Evolutionary conservation across 2,329 filamentous ascomycete species (phyloP).

Genomic region (Colletotrichum sp.): DNA sequence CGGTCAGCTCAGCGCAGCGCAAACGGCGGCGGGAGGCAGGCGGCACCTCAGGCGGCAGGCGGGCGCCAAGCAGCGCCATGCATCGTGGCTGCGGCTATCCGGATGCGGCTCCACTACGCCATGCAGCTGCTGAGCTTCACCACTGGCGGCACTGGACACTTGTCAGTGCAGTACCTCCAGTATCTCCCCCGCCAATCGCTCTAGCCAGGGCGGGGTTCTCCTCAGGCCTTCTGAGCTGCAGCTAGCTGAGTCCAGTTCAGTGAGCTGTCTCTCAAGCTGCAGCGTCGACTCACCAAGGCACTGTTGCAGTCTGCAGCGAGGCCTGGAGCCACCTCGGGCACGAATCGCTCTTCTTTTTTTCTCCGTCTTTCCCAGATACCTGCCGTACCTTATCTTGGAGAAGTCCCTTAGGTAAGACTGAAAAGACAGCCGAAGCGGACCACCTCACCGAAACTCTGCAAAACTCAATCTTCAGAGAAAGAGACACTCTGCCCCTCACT

Average conservation of each 20-base stretch:
- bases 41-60: not conserved
- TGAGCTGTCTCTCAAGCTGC: not conserved
- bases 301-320: not conserved
- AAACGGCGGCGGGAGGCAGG: not conserved
- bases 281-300: not conserved
- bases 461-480: not conserved
- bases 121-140: not conserved
- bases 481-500: not conserved
- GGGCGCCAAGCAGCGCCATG: not conserved
- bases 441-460: not conserved
- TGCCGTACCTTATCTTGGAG: not conserved
- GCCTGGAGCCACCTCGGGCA: not conserved
- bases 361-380: not conserved
- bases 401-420: not conserved
- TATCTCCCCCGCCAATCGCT: not conserved
- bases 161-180: not conserved
- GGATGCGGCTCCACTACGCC: slow-evolving; percentile 13
- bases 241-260: not conserved
- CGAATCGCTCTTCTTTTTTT: not conserved
- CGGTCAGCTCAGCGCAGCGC: not conserved
- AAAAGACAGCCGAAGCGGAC: not conserved
- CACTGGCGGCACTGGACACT: not conserved
- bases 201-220: not conserved
- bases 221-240: not conserved
- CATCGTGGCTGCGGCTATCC: slow-evolving; percentile 12